Evolutionary conservation across 768 basidiomycete genomes (phyloP).

Genomic region (Amanita rubescens): DNA sequence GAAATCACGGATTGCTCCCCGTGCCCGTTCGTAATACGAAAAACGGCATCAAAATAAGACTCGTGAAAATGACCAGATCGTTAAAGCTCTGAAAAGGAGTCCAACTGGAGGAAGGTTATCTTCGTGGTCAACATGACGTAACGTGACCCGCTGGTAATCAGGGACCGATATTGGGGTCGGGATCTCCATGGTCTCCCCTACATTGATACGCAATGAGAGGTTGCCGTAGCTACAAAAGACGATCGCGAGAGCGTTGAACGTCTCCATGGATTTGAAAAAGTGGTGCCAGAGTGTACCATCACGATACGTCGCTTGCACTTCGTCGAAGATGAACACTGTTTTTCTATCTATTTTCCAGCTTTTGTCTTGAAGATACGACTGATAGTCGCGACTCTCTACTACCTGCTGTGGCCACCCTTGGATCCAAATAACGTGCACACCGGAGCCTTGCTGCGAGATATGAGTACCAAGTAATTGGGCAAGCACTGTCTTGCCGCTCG

Average conservation of each 20-base stretch:
- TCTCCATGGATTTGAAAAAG: constrained; percentile 10
- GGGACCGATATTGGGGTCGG: constrained; percentile 5
- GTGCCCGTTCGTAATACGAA: constrained; percentile 1
- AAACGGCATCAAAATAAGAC: background rate
- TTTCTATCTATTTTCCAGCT: background rate
- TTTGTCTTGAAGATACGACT: background rate
- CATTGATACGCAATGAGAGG: background rate
- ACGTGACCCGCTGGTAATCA: constrained; percentile 7
- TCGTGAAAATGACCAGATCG: constrained; percentile 6
- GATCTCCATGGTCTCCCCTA: background rate
- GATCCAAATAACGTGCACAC: no score
- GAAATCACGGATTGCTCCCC: constrained; percentile 1
- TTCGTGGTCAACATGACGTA: constrained; percentile 5
- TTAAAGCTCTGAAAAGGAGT: constrained; percentile 11
- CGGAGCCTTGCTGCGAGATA: background rate
- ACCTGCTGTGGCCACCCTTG: no score
- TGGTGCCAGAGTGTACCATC: constrained; percentile 11
- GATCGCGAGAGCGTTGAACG: constrained; percentile 5
- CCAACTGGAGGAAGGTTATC: constrained; percentile 9
- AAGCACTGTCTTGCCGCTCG: constrained; percentile 4
- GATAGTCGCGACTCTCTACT: no score
- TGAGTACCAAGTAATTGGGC: background rate
- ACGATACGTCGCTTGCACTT: constrained; percentile 10
- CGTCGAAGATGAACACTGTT: constrained; percentile 14
- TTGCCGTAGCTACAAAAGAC: constrained; percentile 12